Evolutionary conservation across 352 stramenopile genomes (phyloP), one percentile per base, ranked within the genome.

Genomic region (Phytophthora sp.): DNA sequence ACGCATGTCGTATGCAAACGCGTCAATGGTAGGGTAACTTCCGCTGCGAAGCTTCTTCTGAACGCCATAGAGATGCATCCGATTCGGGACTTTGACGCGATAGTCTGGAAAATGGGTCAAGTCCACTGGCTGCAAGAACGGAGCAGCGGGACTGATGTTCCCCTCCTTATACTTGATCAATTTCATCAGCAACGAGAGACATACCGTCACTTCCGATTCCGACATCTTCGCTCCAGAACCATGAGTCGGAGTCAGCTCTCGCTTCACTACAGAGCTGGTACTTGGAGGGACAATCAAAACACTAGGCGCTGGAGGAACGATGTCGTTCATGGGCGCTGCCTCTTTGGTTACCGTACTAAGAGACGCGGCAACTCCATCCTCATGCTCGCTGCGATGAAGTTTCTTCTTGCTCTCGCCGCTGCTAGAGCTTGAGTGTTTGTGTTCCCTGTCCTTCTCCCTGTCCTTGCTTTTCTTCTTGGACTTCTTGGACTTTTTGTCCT

Each of bases 161-260:
- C 76, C 82, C 56, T 94, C 88, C 58, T 94, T 94, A 63, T 90
- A 86, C 72, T 94, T 94, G 76, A 94, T 90, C 58, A 95, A 58
- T 53, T 91, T 92, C 79, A 91, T 92, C 31, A 95, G 66, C 7
- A 94, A 51, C 2, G 57, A 62, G 0, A 89, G 75, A 41, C 86
- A 95, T 15, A 80, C 75, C 7, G 68, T 74, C 59, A 86, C 69
- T 8, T 79, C 69, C 12, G 74, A 55, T 7, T 93, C 82, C 13
- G 72, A 74, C 86, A 93, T 93, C 42, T 86, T 88, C 4, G 29
- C 55, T 38, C 35, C 69, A 54, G 52, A 23, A 39, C 8, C 44
- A 38, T 45, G 29, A 20, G 8, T 42, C 24, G 42, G 35, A 38
- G 41, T 47, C 20, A 52, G 4, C 27, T 68, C 59, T 65, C 47